These are phyloP conservation scores for Picochlorum costavermella DNA, from an alignment of 139 green algal species.

Conservation along the genomic window DNA sequence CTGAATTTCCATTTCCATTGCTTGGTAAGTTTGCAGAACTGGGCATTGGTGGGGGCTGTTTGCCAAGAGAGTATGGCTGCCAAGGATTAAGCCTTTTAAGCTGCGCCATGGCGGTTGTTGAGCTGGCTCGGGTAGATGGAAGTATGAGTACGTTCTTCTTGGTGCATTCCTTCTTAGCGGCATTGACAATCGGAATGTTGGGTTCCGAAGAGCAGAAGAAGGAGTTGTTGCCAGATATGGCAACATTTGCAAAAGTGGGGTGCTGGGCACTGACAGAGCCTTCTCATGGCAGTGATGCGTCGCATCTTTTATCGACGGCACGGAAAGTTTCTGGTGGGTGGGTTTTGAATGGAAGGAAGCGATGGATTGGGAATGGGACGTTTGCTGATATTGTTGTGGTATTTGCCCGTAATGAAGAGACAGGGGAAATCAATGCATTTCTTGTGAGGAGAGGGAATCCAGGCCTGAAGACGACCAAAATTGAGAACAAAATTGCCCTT, in stretches of 20 bases:
- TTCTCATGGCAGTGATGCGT: slow-evolving; percentile 76
- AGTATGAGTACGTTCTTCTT: slow-evolving; percentile 84
- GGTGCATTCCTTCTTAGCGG: slow-evolving; percentile 83
- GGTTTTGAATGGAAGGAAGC: slow-evolving; percentile 82
- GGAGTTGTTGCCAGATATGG: slow-evolving; percentile 72
- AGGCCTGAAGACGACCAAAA: slow-evolving; percentile 70
- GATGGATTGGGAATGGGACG: slow-evolving; percentile 91
- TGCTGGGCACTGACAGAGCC: slow-evolving; percentile 90
- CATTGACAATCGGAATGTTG: slow-evolving; percentile 63
- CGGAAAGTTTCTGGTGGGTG: slow-evolving; percentile 64
- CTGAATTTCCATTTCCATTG: slow-evolving; percentile 77
- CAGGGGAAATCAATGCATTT: slow-evolving; percentile 76
- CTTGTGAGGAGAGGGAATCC: slow-evolving; percentile 82
- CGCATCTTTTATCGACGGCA: slow-evolving; percentile 60
- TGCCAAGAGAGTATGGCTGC: slow-evolving; percentile 71
- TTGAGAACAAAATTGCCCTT: slow-evolving; percentile 90
- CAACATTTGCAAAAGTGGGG: slow-evolving; percentile 46
- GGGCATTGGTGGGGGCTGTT: slow-evolving; percentile 56
- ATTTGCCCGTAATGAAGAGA: slow-evolving; percentile 68
- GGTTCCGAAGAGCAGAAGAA: slow-evolving; percentile 81
- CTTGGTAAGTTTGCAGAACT: slow-evolving; percentile 60
- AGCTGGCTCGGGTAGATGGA: slow-evolving; percentile 81
- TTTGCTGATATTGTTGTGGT: slow-evolving; percentile 81
- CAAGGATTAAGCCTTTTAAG: slow-evolving; percentile 46
- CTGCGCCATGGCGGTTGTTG: slow-evolving; percentile 56